phyloP scores from a whole-genome alignment of 331 rosid genomes.

The Pyrus hybrid region DNA sequence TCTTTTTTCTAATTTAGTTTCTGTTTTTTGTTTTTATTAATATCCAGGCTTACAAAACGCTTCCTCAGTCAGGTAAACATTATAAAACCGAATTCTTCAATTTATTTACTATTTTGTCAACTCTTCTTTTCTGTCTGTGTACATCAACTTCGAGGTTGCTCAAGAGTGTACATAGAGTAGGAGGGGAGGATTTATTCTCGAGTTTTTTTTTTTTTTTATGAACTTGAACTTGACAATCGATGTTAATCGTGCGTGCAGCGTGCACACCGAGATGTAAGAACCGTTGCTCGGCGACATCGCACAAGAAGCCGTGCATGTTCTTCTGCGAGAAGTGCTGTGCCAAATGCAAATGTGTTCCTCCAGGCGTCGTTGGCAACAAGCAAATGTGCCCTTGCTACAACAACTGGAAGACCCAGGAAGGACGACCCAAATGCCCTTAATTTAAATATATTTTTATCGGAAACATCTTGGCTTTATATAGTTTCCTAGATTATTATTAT shows the following conservation, averaged over 20 bases:
- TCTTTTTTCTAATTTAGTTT: background rate
- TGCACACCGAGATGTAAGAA: conserved; percentile 54
- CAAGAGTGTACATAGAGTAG: too few species aligned
- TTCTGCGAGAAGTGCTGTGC: conserved; percentile 85
- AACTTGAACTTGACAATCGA: background rate
- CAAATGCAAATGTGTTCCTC: conserved; percentile 73
- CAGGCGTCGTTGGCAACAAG: conserved; percentile 72
- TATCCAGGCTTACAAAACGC: conserved; percentile 40
- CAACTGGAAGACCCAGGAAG: conserved; percentile 89
- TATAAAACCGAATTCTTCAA: background rate
- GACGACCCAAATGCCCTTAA: conserved; percentile 88
- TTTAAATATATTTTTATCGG: background rate
- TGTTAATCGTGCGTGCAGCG: conserved; percentile 20
- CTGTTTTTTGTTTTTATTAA: background rate
- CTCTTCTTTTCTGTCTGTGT: too few species aligned
- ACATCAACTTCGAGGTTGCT: too few species aligned
- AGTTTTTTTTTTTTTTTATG: too few species aligned
- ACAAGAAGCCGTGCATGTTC: conserved; percentile 92
- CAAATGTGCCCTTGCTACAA: conserved; percentile 82
- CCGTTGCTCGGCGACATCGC: conserved; percentile 82
- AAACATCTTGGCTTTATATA: too few species aligned
- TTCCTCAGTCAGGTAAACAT: conserved; percentile 51
- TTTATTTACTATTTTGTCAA: background rate
- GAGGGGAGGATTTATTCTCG: background rate
- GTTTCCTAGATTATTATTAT: background rate